Evolutionary conservation across 495 filamentous ascomycete species (phyloP), one percentile per base, ranked within the genome.

Genomic region (Aspergillus ostianus): DNA sequence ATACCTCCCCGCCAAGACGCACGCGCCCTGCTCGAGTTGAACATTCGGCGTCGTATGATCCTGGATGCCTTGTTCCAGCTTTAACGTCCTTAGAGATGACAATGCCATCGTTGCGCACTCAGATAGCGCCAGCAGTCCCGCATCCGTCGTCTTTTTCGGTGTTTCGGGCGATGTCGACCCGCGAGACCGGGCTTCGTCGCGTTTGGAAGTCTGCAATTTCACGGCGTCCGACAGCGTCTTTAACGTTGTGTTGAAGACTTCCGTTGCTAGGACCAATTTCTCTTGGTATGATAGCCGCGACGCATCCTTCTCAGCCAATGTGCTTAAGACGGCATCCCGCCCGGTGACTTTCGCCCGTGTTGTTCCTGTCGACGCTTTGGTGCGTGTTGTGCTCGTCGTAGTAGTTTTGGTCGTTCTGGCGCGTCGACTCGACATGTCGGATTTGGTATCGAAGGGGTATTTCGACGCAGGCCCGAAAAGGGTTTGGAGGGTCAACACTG

Each of bases 21-120:
- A 89, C 73, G 91, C 89, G 7, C 90, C 94, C 58, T 85, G 87
- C 67, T 97, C 93, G 3, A 96, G 76, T 62, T 97, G 92, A 53
- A 93, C 75, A 41, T 80, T 82, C 9, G 87, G 84, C 17, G 84
- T 70, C 63, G 74, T 59, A 73, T 70, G 65, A 48, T 85, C 76
- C 44, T 87, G 53, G 36, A 76, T 74, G 45, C 84, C 55, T 13
- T 61, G 60, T 60, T 80, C 64, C 73, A 64, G 69, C 57, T 90
- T 83, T 20, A 89, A 55, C 21, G 79, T 76, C 52, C 90, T 77
- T 47, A 98, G 73, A 51, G 84, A 87, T 4, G 84, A 79, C 68
- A 97, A 88, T 12, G 90, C 87, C 23, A 89, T 68, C 20, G 89
- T 80, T 12, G 88, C 87, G 63, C 94, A 97, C 74, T 93, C 87